Evolutionary conservation across 495 filamentous ascomycete genomes (phyloP), one percentile per base, ranked within the genome.

Genomic region (Cryomyces antarcticus): DNA sequence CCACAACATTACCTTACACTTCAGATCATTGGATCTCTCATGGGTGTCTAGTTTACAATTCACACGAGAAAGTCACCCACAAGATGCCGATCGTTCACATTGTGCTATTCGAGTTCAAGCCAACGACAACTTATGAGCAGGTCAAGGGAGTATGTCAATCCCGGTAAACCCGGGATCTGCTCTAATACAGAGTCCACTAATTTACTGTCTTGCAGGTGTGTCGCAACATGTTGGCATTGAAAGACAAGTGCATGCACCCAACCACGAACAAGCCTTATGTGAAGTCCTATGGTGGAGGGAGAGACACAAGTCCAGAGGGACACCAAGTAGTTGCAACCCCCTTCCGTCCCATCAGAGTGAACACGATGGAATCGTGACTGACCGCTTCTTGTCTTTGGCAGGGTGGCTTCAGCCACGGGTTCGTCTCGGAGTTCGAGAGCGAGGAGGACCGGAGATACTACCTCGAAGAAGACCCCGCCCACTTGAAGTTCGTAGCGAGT

Each of bases 271-370:
- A 61, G 28, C 67, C 66, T 0, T 84, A 82, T 51, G 72, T 85
- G 48, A 62, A 63, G 38, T 62, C 70, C 0, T 50, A 65, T 4
- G 69, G 63, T 0, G 79, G 74, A 3, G 78, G 80, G 0, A 57
- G 52, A 41, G 71, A 84, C 48, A 78, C 75, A 51, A 80, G 74
- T 1, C 57, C 59, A 0, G 79, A 83, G 56, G 77, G 71, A 5
- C 56, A 67, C 9, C 69, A 78, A 57, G 79, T 82, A 62, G 42
- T 42, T 45, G 13, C 30, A 34, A 6, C 28, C 11, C 7, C 11
- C 30, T 30, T 13, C n/a, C 11, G 5, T 7, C 31, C n/a, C 17
- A 36, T 11, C 31, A 5, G 11, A n/a, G 7, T 27, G 34, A 28
- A 30, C 28, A 43, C 10, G 28, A 33, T 10, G 5, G 10, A 35